Conservation (phyloP, 768 basidiomycete genomes). For the Mycena polygramma region DNA sequence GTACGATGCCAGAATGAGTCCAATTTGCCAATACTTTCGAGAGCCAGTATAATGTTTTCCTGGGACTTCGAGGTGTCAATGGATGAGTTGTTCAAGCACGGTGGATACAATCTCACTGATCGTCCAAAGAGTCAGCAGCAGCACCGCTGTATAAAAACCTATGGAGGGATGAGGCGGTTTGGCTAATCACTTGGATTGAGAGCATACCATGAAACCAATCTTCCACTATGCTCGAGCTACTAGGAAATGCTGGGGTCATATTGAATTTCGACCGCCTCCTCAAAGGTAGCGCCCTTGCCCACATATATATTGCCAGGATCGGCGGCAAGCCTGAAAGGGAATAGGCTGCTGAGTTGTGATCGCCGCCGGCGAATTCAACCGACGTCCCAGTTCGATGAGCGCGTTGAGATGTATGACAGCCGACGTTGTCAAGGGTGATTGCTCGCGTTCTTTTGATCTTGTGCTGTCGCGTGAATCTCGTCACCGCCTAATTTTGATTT, state of each 20-base stretch:
- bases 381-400: too few species aligned
- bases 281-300: too few species aligned
- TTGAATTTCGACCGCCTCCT: neutral
- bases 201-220: conserved; percentile 25
- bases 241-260: conserved; percentile 20
- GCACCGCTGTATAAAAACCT: conserved; percentile 12
- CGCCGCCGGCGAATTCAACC: too few species aligned
- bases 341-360: too few species aligned
- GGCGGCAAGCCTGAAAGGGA: too few species aligned
- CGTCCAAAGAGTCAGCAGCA: conserved; percentile 20
- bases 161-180: neutral
- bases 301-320: too few species aligned
- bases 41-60: conserved; percentile 1
- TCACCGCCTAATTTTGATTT: too few species aligned
- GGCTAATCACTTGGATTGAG: neutral
- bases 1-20: conserved; percentile 18
- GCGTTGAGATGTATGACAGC: too few species aligned
- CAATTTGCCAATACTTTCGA: conserved; percentile 9
- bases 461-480: too few species aligned
- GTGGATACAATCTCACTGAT: conserved; percentile 1
- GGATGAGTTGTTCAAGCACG: neutral
- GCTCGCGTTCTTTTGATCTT: too few species aligned
- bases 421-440: too few species aligned
- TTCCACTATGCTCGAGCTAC: conserved; percentile 25
- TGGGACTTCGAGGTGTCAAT: neutral